Base-by-base conservation (phyloP, 1,139 yeast species). In the Hanseniaspora uvarum region DNA sequence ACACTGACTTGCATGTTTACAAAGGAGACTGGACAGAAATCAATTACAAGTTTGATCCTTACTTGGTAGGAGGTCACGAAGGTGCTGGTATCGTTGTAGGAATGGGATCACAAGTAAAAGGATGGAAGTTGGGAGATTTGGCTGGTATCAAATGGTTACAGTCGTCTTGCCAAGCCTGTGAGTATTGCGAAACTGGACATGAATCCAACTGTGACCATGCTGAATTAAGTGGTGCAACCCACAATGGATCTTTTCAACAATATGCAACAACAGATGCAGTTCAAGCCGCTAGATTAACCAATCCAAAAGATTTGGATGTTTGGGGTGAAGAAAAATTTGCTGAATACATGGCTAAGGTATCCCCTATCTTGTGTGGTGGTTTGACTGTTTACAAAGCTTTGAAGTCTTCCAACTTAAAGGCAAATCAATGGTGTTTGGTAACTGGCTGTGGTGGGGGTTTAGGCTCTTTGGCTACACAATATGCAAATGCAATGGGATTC, bases 371-470 rank as follows among this genome's bases (percentile, higher is more conserved):
- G 63, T 83, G 89, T 77, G 89, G 88, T 28, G 89, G 89, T 72
- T 79, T 83, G 63, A 83, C 88, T 41, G 88, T 81, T 52, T 83
- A 81, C 77, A 82, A 82, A 69, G 88, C 88, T 24, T 72, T 83
- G 65, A 83, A 83, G 72, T 80, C 84, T 44, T 84, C 87, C 55
- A 74, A 75, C 60, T 69, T 77, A 58, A 61, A 68, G 58, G 79
- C 87, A 46, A 88, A 88, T 60, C 78, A 82, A 67, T 82, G 86
- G 86, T 86, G 82, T 59, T 83, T 85, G 56, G 72, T 83, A 57
- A 80, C 86, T 43, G 89, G 88, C 71, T 88, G 87, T 52, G 86
- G 78, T 63, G 88, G 89, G 70, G 88, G 88, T 59, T 75, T 83
- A 64, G 89, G 89, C 61, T 78, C 87, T 38, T 70, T 83, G 58